Evolutionary conservation across 345 rosid genomes (phyloP).

Genomic region (Heritiera fomes): DNA sequence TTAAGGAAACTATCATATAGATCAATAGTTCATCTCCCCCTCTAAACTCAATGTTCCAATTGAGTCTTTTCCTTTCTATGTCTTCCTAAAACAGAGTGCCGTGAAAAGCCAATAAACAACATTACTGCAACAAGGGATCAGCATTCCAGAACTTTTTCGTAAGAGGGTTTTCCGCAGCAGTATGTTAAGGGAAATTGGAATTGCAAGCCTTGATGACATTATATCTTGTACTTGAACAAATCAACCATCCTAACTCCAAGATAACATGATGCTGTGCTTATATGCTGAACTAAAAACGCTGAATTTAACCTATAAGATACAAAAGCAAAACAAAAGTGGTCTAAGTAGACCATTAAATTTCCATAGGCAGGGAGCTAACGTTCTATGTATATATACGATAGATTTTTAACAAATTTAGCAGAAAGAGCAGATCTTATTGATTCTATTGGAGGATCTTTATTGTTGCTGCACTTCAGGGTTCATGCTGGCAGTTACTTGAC

Average conservation of each 20-base stretch:
- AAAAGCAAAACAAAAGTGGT: background rate
- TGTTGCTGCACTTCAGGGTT: background rate
- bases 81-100: background rate
- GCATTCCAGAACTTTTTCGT: background rate
- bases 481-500: background rate
- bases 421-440: background rate
- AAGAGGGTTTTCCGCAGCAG: background rate
- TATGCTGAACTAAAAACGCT: background rate
- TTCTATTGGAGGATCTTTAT: background rate
- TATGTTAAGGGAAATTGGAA: background rate
- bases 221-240: background rate
- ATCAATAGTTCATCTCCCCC: background rate
- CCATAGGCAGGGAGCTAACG: background rate
- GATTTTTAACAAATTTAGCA: background rate
- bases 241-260: slow-evolving; percentile 1
- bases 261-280: background rate
- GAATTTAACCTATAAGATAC: background rate
- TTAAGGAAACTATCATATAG: background rate
- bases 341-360: background rate
- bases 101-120: background rate
- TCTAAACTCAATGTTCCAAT: background rate
- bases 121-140: background rate
- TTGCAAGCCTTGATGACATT: background rate
- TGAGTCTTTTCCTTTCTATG: background rate
- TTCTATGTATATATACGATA: background rate